Conservation (phyloP, 164 flowering plant genomes). For the Stephania japonica region DNA sequence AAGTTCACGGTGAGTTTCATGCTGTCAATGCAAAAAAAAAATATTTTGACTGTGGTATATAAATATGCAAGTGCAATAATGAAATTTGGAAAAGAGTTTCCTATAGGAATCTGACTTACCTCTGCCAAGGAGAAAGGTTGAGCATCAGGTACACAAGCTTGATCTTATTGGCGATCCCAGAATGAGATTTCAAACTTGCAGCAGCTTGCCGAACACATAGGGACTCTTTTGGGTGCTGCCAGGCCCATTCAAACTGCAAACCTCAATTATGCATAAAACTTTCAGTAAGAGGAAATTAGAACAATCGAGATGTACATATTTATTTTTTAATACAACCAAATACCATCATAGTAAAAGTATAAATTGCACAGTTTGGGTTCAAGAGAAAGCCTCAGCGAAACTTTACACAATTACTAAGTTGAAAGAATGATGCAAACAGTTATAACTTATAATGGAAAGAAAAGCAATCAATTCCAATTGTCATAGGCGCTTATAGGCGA, state of each 20-base stretch:
- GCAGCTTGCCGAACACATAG: slow-evolving; percentile 77
- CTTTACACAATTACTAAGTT: too few relatives aligned
- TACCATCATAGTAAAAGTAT: too few relatives aligned
- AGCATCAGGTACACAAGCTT: slow-evolving; percentile 89
- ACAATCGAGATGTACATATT: not conserved
- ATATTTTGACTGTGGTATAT: not conserved
- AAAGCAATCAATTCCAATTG: too few relatives aligned
- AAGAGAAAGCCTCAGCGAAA: too few relatives aligned
- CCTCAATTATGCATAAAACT: not conserved
- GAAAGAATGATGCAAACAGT: too few relatives aligned
- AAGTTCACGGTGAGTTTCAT: slow-evolving; percentile 69
- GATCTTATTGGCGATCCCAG: slow-evolving; percentile 69
- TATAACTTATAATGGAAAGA: too few relatives aligned
- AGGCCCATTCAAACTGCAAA: slow-evolving; percentile 98
- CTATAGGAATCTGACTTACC: slow-evolving; percentile 27
- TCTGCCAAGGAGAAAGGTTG: slow-evolving; percentile 69
- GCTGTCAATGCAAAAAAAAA: slow-evolving; percentile 27
- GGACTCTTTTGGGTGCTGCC: slow-evolving; percentile 93
- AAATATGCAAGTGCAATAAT: not conserved
- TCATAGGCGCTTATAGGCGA: too few relatives aligned
- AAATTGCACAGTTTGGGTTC: not conserved
- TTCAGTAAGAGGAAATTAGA: not conserved
- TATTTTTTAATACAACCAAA: not conserved
- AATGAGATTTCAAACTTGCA: slow-evolving; percentile 52
- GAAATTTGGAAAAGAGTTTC: not conserved